phyloP scores from a whole-genome alignment of 352 stramenopile species.

The Globisporangium okanoganense region DNA sequence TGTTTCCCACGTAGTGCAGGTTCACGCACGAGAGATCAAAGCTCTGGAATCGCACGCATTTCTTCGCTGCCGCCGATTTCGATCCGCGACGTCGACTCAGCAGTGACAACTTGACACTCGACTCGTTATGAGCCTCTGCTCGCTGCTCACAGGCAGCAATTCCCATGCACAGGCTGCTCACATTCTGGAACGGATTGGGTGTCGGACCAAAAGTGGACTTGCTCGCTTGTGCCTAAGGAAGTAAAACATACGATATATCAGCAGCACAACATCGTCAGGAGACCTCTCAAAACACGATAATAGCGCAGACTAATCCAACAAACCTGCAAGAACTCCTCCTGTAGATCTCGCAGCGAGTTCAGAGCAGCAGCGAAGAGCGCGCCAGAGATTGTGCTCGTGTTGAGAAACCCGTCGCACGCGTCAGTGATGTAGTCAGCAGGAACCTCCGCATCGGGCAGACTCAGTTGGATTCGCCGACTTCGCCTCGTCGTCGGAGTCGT shows the following conservation, averaged over 20 bases:
- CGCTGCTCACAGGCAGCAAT: constrained; percentile 40
- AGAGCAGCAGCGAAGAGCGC: constrained; percentile 35
- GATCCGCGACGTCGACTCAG: constrained; percentile 11
- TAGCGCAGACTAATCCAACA: neutral
- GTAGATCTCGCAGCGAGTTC: constrained; percentile 28
- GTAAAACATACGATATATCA: neutral
- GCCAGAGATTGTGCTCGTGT: constrained; percentile 37
- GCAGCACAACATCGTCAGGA: neutral
- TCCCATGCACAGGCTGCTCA: constrained; percentile 27
- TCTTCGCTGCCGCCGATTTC: constrained; percentile 17
- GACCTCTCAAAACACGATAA: neutral
- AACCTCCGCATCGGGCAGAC: neutral
- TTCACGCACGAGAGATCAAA: constrained; percentile 66
- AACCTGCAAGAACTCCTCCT: constrained; percentile 14
- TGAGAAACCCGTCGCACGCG: constrained; percentile 30
- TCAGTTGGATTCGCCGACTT: constrained; percentile 5
- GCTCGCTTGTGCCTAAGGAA: neutral
- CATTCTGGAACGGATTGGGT: constrained; percentile 19
- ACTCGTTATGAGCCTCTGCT: constrained; percentile 23
- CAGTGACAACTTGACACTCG: constrained; percentile 13
- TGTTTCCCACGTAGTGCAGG: constrained; percentile 50
- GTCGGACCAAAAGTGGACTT: neutral
- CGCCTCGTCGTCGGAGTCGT: neutral
- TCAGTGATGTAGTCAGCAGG: constrained; percentile 21
- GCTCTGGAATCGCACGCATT: constrained; percentile 55